A percentile compares a stretch with the other conserved stretches of the same genome.
phyloP scores from a whole-genome alignment of 179 eudicot species.

The Pouteria campechiana region DNA sequence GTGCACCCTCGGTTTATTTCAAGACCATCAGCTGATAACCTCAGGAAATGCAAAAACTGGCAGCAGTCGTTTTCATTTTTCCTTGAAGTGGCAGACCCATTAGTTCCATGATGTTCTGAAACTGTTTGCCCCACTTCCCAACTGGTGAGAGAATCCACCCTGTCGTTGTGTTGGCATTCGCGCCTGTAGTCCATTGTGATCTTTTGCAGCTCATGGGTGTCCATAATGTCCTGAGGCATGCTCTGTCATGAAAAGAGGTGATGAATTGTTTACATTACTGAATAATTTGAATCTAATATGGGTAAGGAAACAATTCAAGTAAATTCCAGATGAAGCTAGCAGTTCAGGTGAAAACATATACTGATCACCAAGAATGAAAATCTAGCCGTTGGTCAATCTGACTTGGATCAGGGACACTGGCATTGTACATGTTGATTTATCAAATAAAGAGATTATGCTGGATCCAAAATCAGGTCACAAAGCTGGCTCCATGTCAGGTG shows the following conservation, averaged over 20 bases:
- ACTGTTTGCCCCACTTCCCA: conserved; percentile 19
- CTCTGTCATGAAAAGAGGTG: conserved; percentile 35
- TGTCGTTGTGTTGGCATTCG: conserved; percentile 81
- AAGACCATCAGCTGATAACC: conserved; percentile 45
- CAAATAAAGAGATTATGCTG: no score
- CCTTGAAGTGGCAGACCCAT: conserved; percentile 30
- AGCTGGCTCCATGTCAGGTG: no score
- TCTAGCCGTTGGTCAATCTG: no score
- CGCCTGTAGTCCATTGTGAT: conserved; percentile 87
- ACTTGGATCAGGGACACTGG: no score
- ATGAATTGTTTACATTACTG: no score
- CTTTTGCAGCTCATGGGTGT: conserved; percentile 72
- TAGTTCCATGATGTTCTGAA: conserved; percentile 26
- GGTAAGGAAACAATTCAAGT: no score
- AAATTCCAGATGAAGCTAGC: no score
- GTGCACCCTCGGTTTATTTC: conserved; percentile 87
- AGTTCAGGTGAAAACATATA: no score
- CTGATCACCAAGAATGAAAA: no score
- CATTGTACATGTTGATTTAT: no score
- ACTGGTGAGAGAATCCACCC: conserved; percentile 81
- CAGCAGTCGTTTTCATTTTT: conserved; percentile 22
- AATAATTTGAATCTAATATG: no score
- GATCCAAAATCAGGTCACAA: no score
- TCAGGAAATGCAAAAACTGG: conserved; percentile 69
- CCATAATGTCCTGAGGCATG: conserved; percentile 70